A percentile compares a stretch with the other conserved stretches of the same genome.
phyloP scores from a whole-genome alignment of 495 filamentous ascomycete species.

The Penicillium tannophilum region DNA sequence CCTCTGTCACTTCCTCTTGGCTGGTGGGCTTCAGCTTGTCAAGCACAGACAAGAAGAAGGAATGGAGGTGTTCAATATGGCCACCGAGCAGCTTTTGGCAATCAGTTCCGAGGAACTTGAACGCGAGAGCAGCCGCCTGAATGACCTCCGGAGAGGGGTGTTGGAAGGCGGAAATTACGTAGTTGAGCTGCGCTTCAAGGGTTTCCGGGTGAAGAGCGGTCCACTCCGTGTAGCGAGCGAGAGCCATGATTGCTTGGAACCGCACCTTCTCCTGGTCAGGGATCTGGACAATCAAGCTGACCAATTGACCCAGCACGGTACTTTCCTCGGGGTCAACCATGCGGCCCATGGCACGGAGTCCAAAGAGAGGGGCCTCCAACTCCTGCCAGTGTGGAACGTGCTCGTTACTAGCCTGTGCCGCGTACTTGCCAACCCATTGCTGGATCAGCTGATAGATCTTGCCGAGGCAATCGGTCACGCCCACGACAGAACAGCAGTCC shows the following conservation, averaged over 20 bases:
- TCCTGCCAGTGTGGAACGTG: conserved; percentile 95
- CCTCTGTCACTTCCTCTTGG: conserved; percentile 94
- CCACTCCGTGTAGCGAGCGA: conserved; percentile 97
- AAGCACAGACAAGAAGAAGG: conserved; percentile 86
- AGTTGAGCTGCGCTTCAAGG: conserved; percentile 87
- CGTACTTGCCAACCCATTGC: conserved; percentile 82
- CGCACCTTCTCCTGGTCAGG: conserved; percentile 94
- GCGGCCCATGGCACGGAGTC: conserved; percentile 92
- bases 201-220: conserved; percentile 92
- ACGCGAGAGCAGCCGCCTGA: conserved; percentile 85
- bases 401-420: conserved; percentile 66
- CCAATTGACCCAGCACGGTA: conserved; percentile 82
- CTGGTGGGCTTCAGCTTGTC: conserved; percentile 80
- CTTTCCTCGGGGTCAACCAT: conserved; percentile 92
- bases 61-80: conserved; percentile 80
- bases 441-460: conserved; percentile 86
- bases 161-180: conserved; percentile 88
- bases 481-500: conserved; percentile 95
- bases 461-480: conserved; percentile 81
- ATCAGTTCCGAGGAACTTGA: conserved; percentile 96
- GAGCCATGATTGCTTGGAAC: conserved; percentile 95
- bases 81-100: conserved; percentile 82
- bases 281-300: conserved; percentile 90
- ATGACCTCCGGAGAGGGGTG: conserved; percentile 84
- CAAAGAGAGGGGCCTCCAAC: conserved; percentile 92